Evolutionary conservation across 495 filamentous ascomycete species (phyloP), one percentile per base, ranked within the genome.

Genomic region (Penicillium crystallinum): DNA sequence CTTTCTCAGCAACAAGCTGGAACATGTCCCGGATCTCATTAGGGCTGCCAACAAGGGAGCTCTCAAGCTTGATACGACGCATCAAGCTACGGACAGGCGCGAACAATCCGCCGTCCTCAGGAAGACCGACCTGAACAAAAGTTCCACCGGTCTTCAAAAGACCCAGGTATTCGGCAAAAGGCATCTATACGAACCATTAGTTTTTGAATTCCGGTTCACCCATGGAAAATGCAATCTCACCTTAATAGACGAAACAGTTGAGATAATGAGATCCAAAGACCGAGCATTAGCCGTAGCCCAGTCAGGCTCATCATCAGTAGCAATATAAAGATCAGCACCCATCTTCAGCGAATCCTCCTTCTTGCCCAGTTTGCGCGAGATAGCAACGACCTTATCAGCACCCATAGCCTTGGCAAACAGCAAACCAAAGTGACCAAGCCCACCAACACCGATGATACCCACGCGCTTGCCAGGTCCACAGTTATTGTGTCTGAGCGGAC

Each of bases 401-500:
- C 87, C 86, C 43, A 96, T 70, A 0, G 89, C 89, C 53, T 75
- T 77, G 0, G 78, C 75, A 59, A 77, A 83, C 33, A 86, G 66
- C 15, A 85, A 60, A 14, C 75, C 84, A 43, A 87, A 82, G 60
- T 87, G 87, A 3, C 90, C 90, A 0, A 96, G 73, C 14, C 90
- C 91, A 35, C 91, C 90, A 36, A 95, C 75, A 23, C 91, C 90
- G 44, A 95, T 77, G 52, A 96, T 87, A 9, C 88, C 91, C 8
- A 96, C 89, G 6, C 68, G 75, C 74, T 91, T 95, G 1, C 89
- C 90, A 0, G 90, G 91, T 0, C 90, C 90, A 48, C 78, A 81
- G 19, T 81, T 81, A 59, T 91, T 85, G 45, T 83, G 75, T 66
- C 79, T 84, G 34, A 96, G 73, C 3, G 91, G 91, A 12, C 78